Base-by-base conservation (phyloP, 1,284 basidiomycete genomes). In the Phaffia rhodozyma region DNA sequence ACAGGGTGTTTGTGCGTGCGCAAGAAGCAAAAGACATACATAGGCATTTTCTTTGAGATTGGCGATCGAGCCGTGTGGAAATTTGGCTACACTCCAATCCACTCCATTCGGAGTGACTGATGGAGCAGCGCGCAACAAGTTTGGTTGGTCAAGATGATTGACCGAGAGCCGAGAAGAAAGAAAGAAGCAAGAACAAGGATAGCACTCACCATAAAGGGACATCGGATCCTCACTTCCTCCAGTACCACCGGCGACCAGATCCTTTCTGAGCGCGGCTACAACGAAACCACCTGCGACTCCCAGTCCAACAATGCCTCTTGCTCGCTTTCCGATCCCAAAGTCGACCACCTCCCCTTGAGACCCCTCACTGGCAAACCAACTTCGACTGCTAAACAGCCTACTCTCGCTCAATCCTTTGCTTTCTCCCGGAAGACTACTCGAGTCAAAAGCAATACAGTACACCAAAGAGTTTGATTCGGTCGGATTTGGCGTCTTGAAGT, bases 241-340 rank as follows among this genome's bases (percentile, higher is more conserved):
- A 63, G 11, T 55, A 2, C 67, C 71, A 16, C 70, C 71, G 27
- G 53, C 58, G 1, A 23, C 48, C 5, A 48, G 29, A 32, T 66
- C 53, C 16, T 67, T 86, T 73, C 84, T 86, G 67, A 94, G 70
- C 0, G 91, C 92, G 2, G 89, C 90, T 5, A 96, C 86, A 18
- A 89, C 86, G 71, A 87, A 97, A 72, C 91, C 90, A 75, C 84
- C 86, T 6, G 94, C 89, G 60, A 92, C 87, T 0, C 92, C 92
- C 63, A 96, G 83, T 0, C 90, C 92, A 2, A 89, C 80, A 21
- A 97, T 84, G 1, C 92, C 92, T 27, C 82, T 83, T 0, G 90
- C 87, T 65, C 85, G 84, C 76, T 86, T 89, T 4, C 86, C 89
- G 0, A 91, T 88, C 9, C 80, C 80, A 3, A 96, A 79, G 69